Conservation (phyloP, 768 basidiomycete genomes). For the Rhodotorula toruloides region DNA sequence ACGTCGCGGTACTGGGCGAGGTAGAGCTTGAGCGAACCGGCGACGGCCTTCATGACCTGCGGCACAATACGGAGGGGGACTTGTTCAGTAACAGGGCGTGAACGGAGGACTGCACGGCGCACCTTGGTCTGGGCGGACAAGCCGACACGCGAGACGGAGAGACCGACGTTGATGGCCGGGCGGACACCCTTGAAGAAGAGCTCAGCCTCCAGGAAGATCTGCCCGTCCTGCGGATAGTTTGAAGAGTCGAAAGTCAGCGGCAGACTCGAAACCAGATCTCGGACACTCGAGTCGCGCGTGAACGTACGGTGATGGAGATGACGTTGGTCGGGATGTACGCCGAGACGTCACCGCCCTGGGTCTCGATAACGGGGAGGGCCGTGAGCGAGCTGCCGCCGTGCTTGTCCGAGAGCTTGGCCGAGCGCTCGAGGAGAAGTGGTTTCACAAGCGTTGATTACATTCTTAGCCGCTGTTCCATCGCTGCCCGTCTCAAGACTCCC, state of each 20-base stretch:
- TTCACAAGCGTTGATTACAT: too few relatives aligned
- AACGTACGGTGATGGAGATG: constrained; percentile 80
- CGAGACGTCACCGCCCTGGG: constrained; percentile 99
- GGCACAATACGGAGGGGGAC: too few relatives aligned
- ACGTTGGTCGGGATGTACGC: constrained; percentile 90
- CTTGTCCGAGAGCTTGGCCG: constrained; percentile 99
- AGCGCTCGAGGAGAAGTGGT: constrained; percentile 98
- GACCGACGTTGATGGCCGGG: constrained; percentile 99
- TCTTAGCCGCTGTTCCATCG: too few relatives aligned
- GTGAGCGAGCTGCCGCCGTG: constrained; percentile 98
- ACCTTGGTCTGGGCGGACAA: constrained; percentile 98
- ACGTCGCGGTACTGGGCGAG: constrained; percentile 99
- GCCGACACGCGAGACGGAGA: constrained; percentile 99
- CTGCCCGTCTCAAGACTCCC: too few relatives aligned
- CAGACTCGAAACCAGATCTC: background rate
- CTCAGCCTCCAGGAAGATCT: constrained; percentile 97
- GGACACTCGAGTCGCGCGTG: background rate
- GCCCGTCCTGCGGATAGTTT: constrained; percentile 64
- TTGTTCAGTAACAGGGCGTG: too few relatives aligned
- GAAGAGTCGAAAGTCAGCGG: background rate
- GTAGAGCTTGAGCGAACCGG: constrained; percentile 98
- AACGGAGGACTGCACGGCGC: too few relatives aligned
- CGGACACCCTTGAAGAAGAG: constrained; percentile 99
- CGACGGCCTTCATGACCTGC: constrained; percentile 99
- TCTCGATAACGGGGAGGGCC: constrained; percentile 98